Evolutionary conservation across 108 stramenopile species (phyloP).

Genomic region (Nitzschia sp.): DNA sequence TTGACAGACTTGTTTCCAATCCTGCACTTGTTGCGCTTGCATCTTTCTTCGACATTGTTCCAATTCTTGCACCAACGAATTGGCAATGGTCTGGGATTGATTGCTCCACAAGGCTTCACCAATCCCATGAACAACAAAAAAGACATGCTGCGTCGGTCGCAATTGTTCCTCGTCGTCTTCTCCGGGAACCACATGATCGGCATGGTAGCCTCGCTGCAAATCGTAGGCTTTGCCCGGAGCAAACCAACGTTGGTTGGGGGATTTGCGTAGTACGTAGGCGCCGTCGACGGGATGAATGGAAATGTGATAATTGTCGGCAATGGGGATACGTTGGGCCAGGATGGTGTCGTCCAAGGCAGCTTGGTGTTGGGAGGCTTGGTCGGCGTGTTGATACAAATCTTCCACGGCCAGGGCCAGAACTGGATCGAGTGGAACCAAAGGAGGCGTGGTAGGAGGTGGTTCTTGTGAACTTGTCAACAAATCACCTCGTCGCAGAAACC

Average conservation of each 20-base stretch:
- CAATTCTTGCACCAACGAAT: conserved; percentile 48
- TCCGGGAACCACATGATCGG: conserved; percentile 53
- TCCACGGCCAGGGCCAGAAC: conserved; percentile 54
- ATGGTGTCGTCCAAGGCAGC: conserved; percentile 4
- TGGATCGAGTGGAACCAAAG: conserved; percentile 49
- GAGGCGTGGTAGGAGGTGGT: not conserved
- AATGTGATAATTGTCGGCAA: conserved; percentile 34
- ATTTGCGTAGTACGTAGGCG: conserved; percentile 35
- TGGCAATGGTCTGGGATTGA: conserved; percentile 47
- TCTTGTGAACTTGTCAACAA: conserved; percentile 27
- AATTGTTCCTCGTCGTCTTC: conserved; percentile 75
- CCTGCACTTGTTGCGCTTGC: conserved; percentile 53
- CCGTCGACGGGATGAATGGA: conserved; percentile 17
- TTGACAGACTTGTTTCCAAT: conserved; percentile 71
- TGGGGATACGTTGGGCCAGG: conserved; percentile 52
- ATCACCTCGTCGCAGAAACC: conserved; percentile 51
- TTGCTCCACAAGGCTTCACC: conserved; percentile 76
- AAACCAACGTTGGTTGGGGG: conserved; percentile 49
- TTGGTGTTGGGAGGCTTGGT: conserved; percentile 23
- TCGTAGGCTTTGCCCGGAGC: conserved; percentile 32
- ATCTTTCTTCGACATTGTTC: conserved; percentile 47
- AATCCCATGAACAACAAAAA: conserved; percentile 91
- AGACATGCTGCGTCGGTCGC: conserved; percentile 67
- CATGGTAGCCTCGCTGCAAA: conserved; percentile 76
- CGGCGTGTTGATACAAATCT: conserved; percentile 65